Evolutionary conservation across 495 filamentous ascomycete species (phyloP).

Genomic region (Terfezia boudieri): DNA sequence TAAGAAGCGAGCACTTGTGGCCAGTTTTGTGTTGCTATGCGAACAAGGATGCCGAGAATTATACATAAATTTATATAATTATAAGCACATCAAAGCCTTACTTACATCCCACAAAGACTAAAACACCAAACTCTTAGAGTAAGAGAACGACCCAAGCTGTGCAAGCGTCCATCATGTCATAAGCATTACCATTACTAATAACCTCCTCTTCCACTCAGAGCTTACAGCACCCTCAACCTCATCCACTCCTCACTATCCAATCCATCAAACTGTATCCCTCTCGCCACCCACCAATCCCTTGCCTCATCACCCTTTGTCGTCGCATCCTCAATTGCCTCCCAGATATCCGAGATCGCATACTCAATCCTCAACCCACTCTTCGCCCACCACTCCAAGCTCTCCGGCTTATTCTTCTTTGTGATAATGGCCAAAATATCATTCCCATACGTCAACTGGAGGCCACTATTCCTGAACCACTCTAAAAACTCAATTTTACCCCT

Average conservation of each 20-base stretch:
- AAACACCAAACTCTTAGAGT: too few relatives aligned
- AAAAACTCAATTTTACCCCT: slow-evolving; percentile 74
- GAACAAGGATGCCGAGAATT: too few relatives aligned
- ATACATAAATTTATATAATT: too few relatives aligned
- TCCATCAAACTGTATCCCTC: slow-evolving; percentile 60
- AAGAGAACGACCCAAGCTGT: too few relatives aligned
- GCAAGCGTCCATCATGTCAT: too few relatives aligned
- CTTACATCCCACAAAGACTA: too few relatives aligned
- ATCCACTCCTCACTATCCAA: slow-evolving; percentile 83
- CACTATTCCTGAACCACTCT: slow-evolving; percentile 60
- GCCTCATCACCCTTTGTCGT: slow-evolving; percentile 47
- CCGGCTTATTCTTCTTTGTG: slow-evolving; percentile 64
- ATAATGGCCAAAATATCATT: slow-evolving; percentile 71
- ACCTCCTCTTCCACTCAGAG: too few relatives aligned
- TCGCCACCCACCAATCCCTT: slow-evolving; percentile 69
- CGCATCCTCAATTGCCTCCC: slow-evolving; percentile 78
- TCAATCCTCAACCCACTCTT: slow-evolving; percentile 37
- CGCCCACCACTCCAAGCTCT: slow-evolving; percentile 81
- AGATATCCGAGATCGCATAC: slow-evolving; percentile 88
- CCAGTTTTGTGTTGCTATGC: too few relatives aligned
- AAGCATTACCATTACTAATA: too few relatives aligned
- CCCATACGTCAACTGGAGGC: slow-evolving; percentile 67
- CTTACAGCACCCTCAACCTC: slow-evolving; percentile 46
- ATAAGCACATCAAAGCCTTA: too few relatives aligned
- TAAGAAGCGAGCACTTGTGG: too few relatives aligned